Percentiles rank a stretch among this genome's conserved stretches.
Conservation (phyloP, 2,329 filamentous ascomycete genomes). For the Monilinia fructigena region DNA sequence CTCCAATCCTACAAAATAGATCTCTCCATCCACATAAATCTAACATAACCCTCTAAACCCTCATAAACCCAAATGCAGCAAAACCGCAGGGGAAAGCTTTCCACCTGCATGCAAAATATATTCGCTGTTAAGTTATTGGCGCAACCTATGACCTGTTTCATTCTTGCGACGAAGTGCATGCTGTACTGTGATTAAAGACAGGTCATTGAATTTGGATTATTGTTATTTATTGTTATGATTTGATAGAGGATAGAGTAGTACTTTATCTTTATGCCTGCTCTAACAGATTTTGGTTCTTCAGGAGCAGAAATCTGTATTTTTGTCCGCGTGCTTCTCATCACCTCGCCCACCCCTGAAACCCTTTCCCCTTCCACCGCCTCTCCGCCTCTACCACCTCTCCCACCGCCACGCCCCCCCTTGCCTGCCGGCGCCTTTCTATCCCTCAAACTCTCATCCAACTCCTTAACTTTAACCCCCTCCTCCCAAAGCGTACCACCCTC, state of each 20-base stretch:
- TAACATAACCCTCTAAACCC: no score
- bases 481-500: constrained; percentile 65
- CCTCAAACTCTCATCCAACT: constrained; percentile 63
- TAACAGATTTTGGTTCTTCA: neutral
- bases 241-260: neutral
- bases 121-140: no score
- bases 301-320: constrained; percentile 28
- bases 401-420: constrained; percentile 41
- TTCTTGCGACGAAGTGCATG: no score
- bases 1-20: no score
- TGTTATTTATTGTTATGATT: neutral
- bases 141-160: no score
- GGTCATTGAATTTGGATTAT: neutral
- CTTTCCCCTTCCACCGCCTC: constrained; percentile 34
- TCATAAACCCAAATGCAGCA: no score
- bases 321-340: constrained; percentile 37
- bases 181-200: no score
- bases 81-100: no score
- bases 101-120: no score
- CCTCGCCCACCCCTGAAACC: constrained; percentile 3
- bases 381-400: constrained; percentile 29
- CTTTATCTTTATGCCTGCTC: neutral
- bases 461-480: constrained; percentile 63
- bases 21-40: no score
- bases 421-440: constrained; percentile 49